Percentiles rank a stretch among this genome's conserved stretches.
These are phyloP conservation scores for Cytospora mali DNA, from an alignment of 2,329 filamentous ascomycete species.

Conservation along the genomic window DNA sequence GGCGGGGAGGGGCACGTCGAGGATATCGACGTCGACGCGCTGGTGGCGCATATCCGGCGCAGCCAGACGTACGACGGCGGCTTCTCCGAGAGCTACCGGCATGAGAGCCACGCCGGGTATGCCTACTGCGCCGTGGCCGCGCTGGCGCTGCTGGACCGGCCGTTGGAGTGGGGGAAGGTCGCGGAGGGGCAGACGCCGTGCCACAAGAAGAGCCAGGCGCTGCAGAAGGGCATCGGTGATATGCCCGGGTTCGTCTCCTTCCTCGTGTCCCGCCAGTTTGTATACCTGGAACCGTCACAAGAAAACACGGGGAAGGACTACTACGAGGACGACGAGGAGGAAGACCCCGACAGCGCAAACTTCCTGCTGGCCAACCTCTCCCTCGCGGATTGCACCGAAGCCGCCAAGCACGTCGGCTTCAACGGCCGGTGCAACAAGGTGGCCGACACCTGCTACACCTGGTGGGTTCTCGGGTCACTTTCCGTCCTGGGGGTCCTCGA, in stretches of 20 bases:
- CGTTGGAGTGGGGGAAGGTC: slow-evolving; percentile 42
- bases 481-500: slow-evolving; percentile 49
- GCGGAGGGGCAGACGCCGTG: background rate
- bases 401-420: slow-evolving; percentile 63
- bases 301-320: slow-evolving; percentile 46
- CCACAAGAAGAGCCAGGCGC: slow-evolving; percentile 35
- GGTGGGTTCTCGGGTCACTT: slow-evolving; percentile 79
- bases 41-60: slow-evolving; percentile 69
- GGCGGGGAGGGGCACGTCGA: slow-evolving; percentile 58
- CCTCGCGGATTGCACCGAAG: slow-evolving; percentile 33
- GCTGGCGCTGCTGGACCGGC: slow-evolving; percentile 71
- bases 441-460: slow-evolving; percentile 93
- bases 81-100: slow-evolving; percentile 73
- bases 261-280: slow-evolving; percentile 62
- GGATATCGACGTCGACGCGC: slow-evolving; percentile 73
- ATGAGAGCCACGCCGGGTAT: slow-evolving; percentile 89
- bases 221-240: slow-evolving; percentile 45
- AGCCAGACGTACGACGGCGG: slow-evolving; percentile 80
- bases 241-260: slow-evolving; percentile 47
- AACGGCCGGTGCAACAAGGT: slow-evolving; percentile 91
- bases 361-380: slow-evolving; percentile 41
- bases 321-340: slow-evolving; percentile 46
- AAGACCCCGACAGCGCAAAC: slow-evolving; percentile 33
- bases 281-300: slow-evolving; percentile 51
- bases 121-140: slow-evolving; percentile 86